Evolutionary conservation across 2,329 filamentous ascomycete genomes (phyloP).

Genomic region (Fusarium coffeatum): DNA sequence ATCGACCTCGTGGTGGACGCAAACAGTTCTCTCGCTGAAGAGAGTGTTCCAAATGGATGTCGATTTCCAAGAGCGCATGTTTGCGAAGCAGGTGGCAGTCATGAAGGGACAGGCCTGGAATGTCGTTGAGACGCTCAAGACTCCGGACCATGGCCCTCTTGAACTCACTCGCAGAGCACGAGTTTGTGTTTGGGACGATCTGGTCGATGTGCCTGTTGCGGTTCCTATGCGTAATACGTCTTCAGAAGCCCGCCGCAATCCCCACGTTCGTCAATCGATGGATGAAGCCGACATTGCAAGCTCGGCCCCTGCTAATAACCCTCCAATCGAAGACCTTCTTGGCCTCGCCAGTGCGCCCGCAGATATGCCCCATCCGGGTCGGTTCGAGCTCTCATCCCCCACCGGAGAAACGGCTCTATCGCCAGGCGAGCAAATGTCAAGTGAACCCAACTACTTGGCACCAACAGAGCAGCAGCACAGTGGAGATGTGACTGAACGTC

Average conservation of each 20-base stretch:
- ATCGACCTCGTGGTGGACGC: conserved; percentile 95
- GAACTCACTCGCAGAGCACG: conserved; percentile 90
- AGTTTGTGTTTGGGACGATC: conserved; percentile 97
- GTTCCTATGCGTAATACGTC: conserved; percentile 89
- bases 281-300: conserved; percentile 90
- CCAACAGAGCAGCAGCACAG: conserved; percentile 29
- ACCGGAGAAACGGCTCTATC: conserved; percentile 56
- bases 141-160: conserved; percentile 88
- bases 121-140: conserved; percentile 96
- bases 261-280: conserved; percentile 61
- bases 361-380: conserved; percentile 78
- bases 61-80: conserved; percentile 99
- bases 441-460: conserved; percentile 38
- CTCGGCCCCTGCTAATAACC: conserved; percentile 50
- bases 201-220: conserved; percentile 94
- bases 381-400: conserved; percentile 74
- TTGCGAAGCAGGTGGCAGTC: conserved; percentile 95
- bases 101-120: conserved; percentile 99
- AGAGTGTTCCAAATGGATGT: conserved; percentile 90
- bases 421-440: conserved; percentile 49
- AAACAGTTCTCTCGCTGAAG: conserved; percentile 88
- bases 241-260: conserved; percentile 80
- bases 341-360: conserved; percentile 70
- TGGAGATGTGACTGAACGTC: conserved; percentile 39
- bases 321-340: conserved; percentile 73